Conservation (phyloP, 1,284 basidiomycete genomes). For the Moesziomyces sp. region DNA sequence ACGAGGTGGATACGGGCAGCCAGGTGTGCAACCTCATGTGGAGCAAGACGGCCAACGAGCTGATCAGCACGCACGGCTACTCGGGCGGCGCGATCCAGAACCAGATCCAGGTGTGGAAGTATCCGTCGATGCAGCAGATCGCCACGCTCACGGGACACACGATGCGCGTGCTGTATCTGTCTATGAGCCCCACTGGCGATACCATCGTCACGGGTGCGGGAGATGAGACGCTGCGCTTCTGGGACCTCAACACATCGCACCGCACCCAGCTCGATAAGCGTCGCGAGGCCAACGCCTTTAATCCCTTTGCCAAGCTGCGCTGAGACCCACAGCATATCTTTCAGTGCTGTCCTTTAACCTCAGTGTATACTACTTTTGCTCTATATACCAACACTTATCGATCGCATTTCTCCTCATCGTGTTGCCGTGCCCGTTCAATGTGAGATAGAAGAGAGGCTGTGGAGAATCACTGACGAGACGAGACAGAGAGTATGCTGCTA, state of each 20-base stretch:
- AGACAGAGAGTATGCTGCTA: too few species aligned
- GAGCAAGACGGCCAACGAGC: conserved; percentile 91
- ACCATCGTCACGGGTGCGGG: conserved; percentile 98
- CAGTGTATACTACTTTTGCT: neutral
- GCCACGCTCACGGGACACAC: conserved; percentile 94
- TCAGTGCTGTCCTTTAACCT: neutral
- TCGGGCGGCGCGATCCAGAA: conserved; percentile 93
- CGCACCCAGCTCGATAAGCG: conserved; percentile 45
- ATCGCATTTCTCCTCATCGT: too few species aligned
- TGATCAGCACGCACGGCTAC: conserved; percentile 97
- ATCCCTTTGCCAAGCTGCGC: conserved; percentile 63
- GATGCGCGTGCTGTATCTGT: conserved; percentile 85
- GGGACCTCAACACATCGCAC: conserved; percentile 71
- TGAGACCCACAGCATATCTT: conserved; percentile 7
- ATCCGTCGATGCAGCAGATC: conserved; percentile 78
- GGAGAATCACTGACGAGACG: too few species aligned
- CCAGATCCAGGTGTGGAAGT: conserved; percentile 98
- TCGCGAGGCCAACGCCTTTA: conserved; percentile 51
- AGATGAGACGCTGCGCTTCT: conserved; percentile 93
- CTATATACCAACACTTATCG: conserved; percentile 6
- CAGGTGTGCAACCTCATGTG: conserved; percentile 94
- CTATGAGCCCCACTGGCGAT: conserved; percentile 95
- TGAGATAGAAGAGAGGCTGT: too few species aligned
- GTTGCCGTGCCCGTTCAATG: too few species aligned
- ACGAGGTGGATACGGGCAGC: conserved; percentile 64